These are phyloP conservation scores for Podospora conica DNA, from an alignment of 495 filamentous ascomycete species.

Conservation along the genomic window DNA sequence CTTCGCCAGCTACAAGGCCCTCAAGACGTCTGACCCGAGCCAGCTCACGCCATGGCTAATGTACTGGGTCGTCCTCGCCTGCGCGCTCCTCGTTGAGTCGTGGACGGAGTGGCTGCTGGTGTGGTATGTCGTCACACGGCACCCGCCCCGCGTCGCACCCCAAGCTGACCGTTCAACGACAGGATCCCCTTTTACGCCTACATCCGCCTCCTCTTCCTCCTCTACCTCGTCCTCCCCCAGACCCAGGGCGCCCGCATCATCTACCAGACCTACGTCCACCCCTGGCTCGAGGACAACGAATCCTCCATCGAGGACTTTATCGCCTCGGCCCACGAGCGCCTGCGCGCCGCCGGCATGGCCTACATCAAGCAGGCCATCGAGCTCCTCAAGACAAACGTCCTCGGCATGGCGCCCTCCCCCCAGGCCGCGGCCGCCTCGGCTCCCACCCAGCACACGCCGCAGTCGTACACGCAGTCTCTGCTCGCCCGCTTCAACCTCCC, in stretches of 20 bases:
- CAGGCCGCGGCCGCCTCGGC: constrained; percentile 36
- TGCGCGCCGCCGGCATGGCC: constrained; percentile 67
- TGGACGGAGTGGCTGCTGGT: constrained; percentile 79
- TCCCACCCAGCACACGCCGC: constrained; percentile 39
- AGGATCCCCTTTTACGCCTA: constrained; percentile 94
- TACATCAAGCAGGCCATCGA: constrained; percentile 79
- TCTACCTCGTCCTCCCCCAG: constrained; percentile 96
- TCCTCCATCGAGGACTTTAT: constrained; percentile 86
- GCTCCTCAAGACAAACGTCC: constrained; percentile 61
- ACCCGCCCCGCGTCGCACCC: not conserved
- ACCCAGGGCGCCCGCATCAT: constrained; percentile 82
- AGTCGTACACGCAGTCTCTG: constrained; percentile 70
- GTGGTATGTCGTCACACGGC: constrained; percentile 50
- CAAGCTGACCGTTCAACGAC: not conserved
- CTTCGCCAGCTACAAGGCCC: constrained; percentile 97
- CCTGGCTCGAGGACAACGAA: constrained; percentile 84
- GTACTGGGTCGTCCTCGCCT: constrained; percentile 94
- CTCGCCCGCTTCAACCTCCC: constrained; percentile 84
- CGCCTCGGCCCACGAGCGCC: constrained; percentile 69
- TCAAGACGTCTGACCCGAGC: constrained; percentile 84
- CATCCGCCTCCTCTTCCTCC: constrained; percentile 77
- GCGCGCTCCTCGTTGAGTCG: constrained; percentile 74
- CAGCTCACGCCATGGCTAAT: constrained; percentile 97
- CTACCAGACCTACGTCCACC: constrained; percentile 80
- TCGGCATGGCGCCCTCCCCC: constrained; percentile 56